These are phyloP conservation scores for Toxicodendron radicans DNA, from an alignment of 345 rosid genomes.

Conservation along the genomic window DNA sequence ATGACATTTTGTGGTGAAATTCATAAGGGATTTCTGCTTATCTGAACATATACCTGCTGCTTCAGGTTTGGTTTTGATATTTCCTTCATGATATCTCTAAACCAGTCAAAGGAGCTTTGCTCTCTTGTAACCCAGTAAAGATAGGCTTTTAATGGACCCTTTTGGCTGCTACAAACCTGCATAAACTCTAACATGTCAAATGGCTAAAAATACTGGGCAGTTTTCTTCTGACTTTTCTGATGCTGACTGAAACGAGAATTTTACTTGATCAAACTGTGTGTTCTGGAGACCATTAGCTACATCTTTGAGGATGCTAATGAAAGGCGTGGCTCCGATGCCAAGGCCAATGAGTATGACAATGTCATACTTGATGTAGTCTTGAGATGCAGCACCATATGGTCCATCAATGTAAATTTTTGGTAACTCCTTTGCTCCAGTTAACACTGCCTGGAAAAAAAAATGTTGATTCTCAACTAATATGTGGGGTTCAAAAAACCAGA, in stretches of 20 bases:
- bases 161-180: conserved; percentile 28
- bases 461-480: background rate
- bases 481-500: background rate
- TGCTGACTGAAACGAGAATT: background rate
- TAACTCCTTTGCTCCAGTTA: conserved; percentile 28
- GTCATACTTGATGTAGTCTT: conserved; percentile 57
- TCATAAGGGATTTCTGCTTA: background rate
- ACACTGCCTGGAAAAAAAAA: conserved; percentile 25
- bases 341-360: conserved; percentile 50
- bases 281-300: conserved; percentile 17
- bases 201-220: conserved; percentile 3
- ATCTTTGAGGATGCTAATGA: conserved; percentile 60
- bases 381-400: conserved; percentile 58
- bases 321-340: conserved; percentile 65
- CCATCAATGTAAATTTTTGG: conserved; percentile 56
- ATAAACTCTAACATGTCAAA: conserved; percentile 6
- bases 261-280: conserved; percentile 14
- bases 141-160: conserved; percentile 49
- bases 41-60: conserved; percentile 36
- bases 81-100: conserved; percentile 41
- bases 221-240: background rate
- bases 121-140: conserved; percentile 67
- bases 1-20: background rate
- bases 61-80: conserved; percentile 29
- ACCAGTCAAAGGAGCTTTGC: conserved; percentile 61